These are phyloP conservation scores for Juglanconis juglandina DNA, from an alignment of 2,329 filamentous ascomycete species.

Conservation along the genomic window DNA sequence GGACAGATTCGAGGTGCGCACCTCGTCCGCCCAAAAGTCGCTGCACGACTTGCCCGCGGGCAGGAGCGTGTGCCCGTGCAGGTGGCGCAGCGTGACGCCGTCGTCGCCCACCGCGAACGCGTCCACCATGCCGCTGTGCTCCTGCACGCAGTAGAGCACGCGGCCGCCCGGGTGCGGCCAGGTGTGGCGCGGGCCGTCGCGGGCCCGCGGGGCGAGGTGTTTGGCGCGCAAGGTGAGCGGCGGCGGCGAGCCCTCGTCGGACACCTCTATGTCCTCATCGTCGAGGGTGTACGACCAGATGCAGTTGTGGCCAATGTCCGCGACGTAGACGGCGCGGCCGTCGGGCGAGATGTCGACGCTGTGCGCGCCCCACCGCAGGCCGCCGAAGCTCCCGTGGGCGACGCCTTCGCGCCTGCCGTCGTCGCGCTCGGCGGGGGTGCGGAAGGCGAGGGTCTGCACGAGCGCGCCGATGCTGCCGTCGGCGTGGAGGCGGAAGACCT, in stretches of 20 bases:
- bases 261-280: background rate
- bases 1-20: conserved; percentile 16
- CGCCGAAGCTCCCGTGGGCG: conserved; percentile 19
- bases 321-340: conserved; percentile 19
- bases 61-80: conserved; percentile 16
- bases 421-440: conserved; percentile 10
- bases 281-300: conserved; percentile 19
- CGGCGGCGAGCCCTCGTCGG: background rate
- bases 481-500: conserved; percentile 10
- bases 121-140: conserved; percentile 23
- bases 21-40: conserved; percentile 21
- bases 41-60: background rate
- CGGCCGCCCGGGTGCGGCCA: conserved; percentile 21
- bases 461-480: conserved; percentile 16
- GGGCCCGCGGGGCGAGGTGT: conserved; percentile 11
- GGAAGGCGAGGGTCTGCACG: conserved; percentile 19
- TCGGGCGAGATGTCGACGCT: conserved; percentile 19
- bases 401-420: conserved; percentile 17
- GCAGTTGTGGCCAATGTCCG: conserved; percentile 21
- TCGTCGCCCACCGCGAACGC: conserved; percentile 14
- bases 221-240: conserved; percentile 29
- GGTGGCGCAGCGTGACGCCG: conserved; percentile 14
- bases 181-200: conserved; percentile 20
- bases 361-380: conserved; percentile 20
- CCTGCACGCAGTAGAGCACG: conserved; percentile 21